These are phyloP conservation scores for Epichloe festucae DNA, from an alignment of 2,329 filamentous ascomycete species.

Conservation along the genomic window DNA sequence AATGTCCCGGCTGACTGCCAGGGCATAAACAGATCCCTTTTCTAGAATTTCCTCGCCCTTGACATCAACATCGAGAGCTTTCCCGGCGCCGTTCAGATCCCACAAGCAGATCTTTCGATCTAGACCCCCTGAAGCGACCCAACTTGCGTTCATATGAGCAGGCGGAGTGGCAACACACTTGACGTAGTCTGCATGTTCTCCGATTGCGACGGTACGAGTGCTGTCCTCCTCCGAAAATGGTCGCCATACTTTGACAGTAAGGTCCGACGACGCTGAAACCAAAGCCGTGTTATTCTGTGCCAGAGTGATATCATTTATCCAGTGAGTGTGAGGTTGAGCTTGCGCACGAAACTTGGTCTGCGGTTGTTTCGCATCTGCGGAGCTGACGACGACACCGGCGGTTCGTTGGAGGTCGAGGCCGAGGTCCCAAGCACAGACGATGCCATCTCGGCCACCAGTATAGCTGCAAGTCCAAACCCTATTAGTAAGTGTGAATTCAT, in stretches of 20 bases:
- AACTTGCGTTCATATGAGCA: constrained; percentile 49
- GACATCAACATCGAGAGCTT: constrained; percentile 76
- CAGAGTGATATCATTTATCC: constrained; percentile 86
- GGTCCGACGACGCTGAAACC: constrained; percentile 85
- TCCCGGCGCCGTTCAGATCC: constrained; percentile 80
- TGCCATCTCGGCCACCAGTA: constrained; percentile 87
- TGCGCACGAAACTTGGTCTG: constrained; percentile 48
- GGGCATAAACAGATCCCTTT: constrained; percentile 90
- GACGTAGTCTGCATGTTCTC: constrained; percentile 89
- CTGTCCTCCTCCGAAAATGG: constrained; percentile 51
- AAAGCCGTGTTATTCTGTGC: constrained; percentile 66
- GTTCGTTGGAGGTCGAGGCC: constrained; percentile 48
- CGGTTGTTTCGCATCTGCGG: constrained; percentile 18
- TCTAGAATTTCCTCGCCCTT: constrained; percentile 70
- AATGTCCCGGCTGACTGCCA: constrained; percentile 67
- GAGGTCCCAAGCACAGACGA: constrained; percentile 91
- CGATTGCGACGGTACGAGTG: constrained; percentile 52
- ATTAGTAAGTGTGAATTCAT: neutral
- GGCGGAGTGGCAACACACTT: constrained; percentile 77
- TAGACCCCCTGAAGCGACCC: constrained; percentile 92
- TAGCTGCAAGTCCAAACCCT: constrained; percentile 46
- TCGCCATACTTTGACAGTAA: constrained; percentile 86
- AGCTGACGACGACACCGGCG: constrained; percentile 15
- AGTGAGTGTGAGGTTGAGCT: constrained; percentile 74
- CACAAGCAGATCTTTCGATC: constrained; percentile 87